Conservation (phyloP, 306 rosid genomes). For the Fragaria iinumae region DNA sequence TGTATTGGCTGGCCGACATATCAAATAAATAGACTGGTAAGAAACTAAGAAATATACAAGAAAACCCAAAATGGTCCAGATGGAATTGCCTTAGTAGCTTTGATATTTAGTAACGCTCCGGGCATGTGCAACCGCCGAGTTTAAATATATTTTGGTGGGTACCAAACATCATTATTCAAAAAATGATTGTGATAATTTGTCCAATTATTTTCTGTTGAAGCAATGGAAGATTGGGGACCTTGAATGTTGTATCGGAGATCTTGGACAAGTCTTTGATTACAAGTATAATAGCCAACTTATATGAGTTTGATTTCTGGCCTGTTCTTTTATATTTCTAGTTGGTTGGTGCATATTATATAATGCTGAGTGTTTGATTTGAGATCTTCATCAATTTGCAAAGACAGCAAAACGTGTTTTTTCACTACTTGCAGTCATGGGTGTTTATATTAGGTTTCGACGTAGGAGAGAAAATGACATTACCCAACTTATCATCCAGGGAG, state of each 20-base stretch:
- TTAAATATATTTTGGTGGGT: not conserved
- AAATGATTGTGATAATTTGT: not conserved
- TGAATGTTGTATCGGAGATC: not conserved
- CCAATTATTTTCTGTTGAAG: not conserved
- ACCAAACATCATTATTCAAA: not conserved
- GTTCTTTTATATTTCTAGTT: not conserved
- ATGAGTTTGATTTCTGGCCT: not conserved
- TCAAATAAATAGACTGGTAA: not conserved
- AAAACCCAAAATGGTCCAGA: not conserved
- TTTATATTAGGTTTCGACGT: not conserved
- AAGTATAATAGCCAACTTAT: not conserved
- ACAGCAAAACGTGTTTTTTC: not conserved
- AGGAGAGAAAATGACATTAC: not conserved
- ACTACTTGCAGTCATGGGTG: not conserved
- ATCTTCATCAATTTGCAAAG: slow-evolving; percentile 2
- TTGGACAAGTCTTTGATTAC: not conserved
- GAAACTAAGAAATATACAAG: not conserved
- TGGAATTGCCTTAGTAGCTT: not conserved
- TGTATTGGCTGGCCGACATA: not conserved
- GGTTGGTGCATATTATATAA: not conserved
- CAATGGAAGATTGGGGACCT: not conserved
- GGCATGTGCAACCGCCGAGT: not conserved
- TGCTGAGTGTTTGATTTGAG: slow-evolving; percentile 1
- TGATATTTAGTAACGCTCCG: not conserved
- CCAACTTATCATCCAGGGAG: not conserved